Evolutionary conservation across 352 stramenopile genomes (phyloP).

Genomic region (Saprolegnia parasitica): DNA sequence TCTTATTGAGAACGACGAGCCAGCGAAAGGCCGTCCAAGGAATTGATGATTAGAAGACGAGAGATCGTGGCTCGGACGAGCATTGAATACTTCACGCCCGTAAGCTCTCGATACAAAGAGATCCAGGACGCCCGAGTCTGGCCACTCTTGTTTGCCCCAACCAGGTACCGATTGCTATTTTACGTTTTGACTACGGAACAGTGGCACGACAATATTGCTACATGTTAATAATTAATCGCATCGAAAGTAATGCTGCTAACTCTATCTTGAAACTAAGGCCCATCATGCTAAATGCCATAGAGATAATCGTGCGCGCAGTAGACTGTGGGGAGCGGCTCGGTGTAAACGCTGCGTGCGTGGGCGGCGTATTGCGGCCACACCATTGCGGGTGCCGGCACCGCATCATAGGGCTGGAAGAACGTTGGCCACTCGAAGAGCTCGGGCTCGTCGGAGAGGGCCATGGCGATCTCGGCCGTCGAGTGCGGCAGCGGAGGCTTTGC

Average conservation of each 20-base stretch:
- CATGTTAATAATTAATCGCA: conserved; percentile 2
- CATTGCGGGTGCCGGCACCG: not conserved
- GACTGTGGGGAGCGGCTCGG: not conserved
- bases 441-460: not conserved
- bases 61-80: no score
- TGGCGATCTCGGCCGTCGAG: not conserved
- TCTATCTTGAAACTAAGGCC: not conserved
- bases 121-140: no score
- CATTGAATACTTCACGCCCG: no score
- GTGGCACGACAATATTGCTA: not conserved
- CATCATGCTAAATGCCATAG: not conserved
- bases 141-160: not conserved
- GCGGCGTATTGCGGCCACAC: not conserved
- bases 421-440: not conserved
- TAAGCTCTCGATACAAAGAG: no score
- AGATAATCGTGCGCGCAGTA: not conserved
- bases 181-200: not conserved
- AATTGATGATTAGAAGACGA: no score
- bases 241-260: not conserved
- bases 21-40: no score
- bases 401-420: not conserved
- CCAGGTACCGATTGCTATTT: not conserved
- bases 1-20: no score
- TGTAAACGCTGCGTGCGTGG: not conserved
- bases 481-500: not conserved